Base-by-base conservation (phyloP, 2,329 filamentous ascomycete species). In the Epicoccum sorghinum region DNA sequence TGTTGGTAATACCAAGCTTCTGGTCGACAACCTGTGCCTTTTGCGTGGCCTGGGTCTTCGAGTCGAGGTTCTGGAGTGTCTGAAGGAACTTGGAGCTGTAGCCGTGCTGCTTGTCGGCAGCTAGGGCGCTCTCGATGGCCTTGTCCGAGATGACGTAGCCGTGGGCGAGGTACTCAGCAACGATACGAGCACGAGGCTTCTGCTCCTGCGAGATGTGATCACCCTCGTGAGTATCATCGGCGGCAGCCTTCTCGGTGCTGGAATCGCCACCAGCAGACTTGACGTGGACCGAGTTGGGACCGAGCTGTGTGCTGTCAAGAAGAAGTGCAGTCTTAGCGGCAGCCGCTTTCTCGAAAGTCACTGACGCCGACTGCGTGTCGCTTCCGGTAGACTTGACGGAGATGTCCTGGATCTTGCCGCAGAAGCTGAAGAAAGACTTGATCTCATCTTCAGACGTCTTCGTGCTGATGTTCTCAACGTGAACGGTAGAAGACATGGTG, bases 311-410 rank as follows among this genome's bases (percentile, higher is more conserved):
- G 82, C 96, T 96, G 80, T 98, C 93, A 61, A 99, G 88, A 55
- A 99, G 89, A 36, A 97, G 89, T 24, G 95, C 95, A 22, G 95
- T 99, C 83, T 96, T 97, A 56, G 93, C 93, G 45, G 95, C 95
- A 12, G 93, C 96, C 75, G 93, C 88, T 82, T 97, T 97, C 79
- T 98, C 95, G 72, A 99, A 99, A 47, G 87, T 93, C 60, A 99
- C 93, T n/a, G 88, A 90, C 53, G 95, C 95, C 44, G 87, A 87
- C 79, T 97, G 91, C 64, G 84, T 82, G 63, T 88, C 83, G 69
- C 86, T 86, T 48, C 78, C 56, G 35, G 76, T 80, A 45, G 87
- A 78, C 25, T 86, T 90, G 70, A 97, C 84, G 55, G 91, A 87
- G 75, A 99, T 83, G 67, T 85, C 84, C 64, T 86, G 87, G 76